These are phyloP conservation scores for Bonia amplexicaulis DNA, from an alignment of 176 grass and related monocot species.

Conservation along the genomic window DNA sequence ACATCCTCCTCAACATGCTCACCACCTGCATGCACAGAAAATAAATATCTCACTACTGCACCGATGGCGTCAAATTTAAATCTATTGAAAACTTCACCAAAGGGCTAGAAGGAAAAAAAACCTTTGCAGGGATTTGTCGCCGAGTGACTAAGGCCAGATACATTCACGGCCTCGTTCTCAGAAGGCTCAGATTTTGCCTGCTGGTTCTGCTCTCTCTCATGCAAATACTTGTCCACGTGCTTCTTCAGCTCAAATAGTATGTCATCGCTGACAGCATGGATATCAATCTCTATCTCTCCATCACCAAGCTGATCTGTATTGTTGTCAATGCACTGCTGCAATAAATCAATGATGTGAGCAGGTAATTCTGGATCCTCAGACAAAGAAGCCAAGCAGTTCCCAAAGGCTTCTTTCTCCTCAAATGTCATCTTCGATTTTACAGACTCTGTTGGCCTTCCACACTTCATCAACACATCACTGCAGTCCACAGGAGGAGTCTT, in stretches of 20 bases:
- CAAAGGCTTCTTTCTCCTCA: slow-evolving; percentile 60
- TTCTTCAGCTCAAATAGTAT: slow-evolving; percentile 63
- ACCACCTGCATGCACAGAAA: slow-evolving; percentile 16
- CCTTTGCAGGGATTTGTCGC: slow-evolving; percentile 76
- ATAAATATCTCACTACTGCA: neutral
- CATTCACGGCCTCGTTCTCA: slow-evolving; percentile 64
- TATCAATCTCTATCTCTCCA: slow-evolving; percentile 85
- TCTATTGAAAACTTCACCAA: neutral
- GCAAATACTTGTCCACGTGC: slow-evolving; percentile 64
- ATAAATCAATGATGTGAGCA: slow-evolving; percentile 55
- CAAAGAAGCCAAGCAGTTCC: slow-evolving; percentile 42
- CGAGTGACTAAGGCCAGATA: slow-evolving; percentile 73
- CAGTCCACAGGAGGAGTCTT: slow-evolving; percentile 41
- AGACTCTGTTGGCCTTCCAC: slow-evolving; percentile 28
- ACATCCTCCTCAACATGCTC: slow-evolving; percentile 88
- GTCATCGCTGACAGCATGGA: slow-evolving; percentile 65
- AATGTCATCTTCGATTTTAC: slow-evolving; percentile 53
- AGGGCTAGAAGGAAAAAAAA: slow-evolving; percentile 18
- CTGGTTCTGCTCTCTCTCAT: slow-evolving; percentile 35
- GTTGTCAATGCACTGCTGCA: slow-evolving; percentile 44
- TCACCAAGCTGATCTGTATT: slow-evolving; percentile 46
- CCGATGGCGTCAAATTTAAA: slow-evolving; percentile 5
- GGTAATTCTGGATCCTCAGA: slow-evolving; percentile 49
- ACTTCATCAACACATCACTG: slow-evolving; percentile 30
- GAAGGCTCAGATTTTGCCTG: slow-evolving; percentile 53